Conservation (phyloP, 1,139 yeast species). For the Magnusiomyces suaveolens region DNA sequence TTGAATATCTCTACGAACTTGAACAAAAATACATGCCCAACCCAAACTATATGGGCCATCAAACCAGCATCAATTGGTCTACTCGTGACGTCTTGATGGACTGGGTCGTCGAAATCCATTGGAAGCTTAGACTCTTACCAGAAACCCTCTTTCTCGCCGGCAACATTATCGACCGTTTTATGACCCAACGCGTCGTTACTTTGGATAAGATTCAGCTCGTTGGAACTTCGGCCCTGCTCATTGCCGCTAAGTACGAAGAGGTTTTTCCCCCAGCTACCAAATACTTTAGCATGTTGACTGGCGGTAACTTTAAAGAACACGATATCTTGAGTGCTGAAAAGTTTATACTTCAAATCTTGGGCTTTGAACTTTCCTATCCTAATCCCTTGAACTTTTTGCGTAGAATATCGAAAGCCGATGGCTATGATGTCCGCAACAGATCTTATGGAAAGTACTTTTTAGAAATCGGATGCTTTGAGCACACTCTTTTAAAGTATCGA, state of each 20-base stretch:
- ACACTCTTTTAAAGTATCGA: slow-evolving; percentile 63
- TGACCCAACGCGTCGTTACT: slow-evolving; percentile 70
- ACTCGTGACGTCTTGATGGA: slow-evolving; percentile 87
- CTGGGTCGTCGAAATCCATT: slow-evolving; percentile 91
- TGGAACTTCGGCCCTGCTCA: slow-evolving; percentile 82
- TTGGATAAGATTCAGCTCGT: slow-evolving; percentile 78
- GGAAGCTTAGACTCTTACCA: slow-evolving; percentile 75
- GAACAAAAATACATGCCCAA: slow-evolving; percentile 74
- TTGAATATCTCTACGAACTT: slow-evolving; percentile 63
- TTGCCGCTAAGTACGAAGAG: slow-evolving; percentile 94
- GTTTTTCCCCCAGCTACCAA: slow-evolving; percentile 83
- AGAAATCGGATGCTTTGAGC: slow-evolving; percentile 75
- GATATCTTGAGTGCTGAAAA: slow-evolving; percentile 85
- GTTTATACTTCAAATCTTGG: slow-evolving; percentile 62
- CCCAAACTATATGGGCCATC: slow-evolving; percentile 62
- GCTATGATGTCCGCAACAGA: slow-evolving; percentile 84
- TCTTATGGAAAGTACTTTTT: slow-evolving; percentile 83
- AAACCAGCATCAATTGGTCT: slow-evolving; percentile 67
- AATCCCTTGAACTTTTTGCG: slow-evolving; percentile 91
- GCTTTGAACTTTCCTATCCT: slow-evolving; percentile 78
- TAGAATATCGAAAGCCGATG: slow-evolving; percentile 90
- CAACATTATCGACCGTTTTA: slow-evolving; percentile 83
- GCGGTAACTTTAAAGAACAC: slow-evolving; percentile 72
- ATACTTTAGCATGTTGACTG: slow-evolving; percentile 83
- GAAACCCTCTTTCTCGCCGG: slow-evolving; percentile 85